phyloP scores from a whole-genome alignment of 139 green algal species.

The Parachlorella kessleri region DNA sequence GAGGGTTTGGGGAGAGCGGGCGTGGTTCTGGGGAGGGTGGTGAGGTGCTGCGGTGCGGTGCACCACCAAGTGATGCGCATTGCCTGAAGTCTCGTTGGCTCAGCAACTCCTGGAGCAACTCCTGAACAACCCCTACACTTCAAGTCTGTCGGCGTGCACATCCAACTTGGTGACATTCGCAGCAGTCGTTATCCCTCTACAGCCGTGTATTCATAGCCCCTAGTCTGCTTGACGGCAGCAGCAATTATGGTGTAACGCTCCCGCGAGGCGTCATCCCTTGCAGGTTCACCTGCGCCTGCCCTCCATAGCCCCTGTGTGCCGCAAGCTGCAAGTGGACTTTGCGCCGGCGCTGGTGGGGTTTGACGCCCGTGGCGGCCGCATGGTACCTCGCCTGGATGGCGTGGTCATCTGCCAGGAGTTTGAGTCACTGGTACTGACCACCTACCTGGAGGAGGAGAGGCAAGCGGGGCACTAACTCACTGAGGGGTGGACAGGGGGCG shows the following conservation, averaged over 20 bases:
- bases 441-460: slow-evolving; percentile 46
- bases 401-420: slow-evolving; percentile 82
- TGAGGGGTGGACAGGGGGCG: background rate
- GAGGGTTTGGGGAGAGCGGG: background rate
- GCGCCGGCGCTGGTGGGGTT: slow-evolving; percentile 80
- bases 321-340: slow-evolving; percentile 72
- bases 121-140: too few species aligned
- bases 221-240: too few species aligned
- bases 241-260: too few species aligned
- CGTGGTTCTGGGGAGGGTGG: background rate
- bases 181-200: too few species aligned
- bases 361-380: slow-evolving; percentile 64
- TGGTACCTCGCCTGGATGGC: slow-evolving; percentile 71
- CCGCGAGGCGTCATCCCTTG: too few species aligned
- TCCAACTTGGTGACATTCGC: too few species aligned
- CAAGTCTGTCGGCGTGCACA: background rate
- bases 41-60: background rate
- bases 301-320: slow-evolving; percentile 37
- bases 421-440: slow-evolving; percentile 47
- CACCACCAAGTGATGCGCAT: too few species aligned
- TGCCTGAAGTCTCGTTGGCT: too few species aligned
- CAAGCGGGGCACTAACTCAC: slow-evolving; percentile 6
- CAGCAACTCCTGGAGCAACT: too few species aligned
- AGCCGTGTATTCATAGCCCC: too few species aligned
- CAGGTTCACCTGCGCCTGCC: slow-evolving; percentile 48